Conservation (phyloP, 2,329 filamentous ascomycete species). For the Aspergillus texensis region DNA sequence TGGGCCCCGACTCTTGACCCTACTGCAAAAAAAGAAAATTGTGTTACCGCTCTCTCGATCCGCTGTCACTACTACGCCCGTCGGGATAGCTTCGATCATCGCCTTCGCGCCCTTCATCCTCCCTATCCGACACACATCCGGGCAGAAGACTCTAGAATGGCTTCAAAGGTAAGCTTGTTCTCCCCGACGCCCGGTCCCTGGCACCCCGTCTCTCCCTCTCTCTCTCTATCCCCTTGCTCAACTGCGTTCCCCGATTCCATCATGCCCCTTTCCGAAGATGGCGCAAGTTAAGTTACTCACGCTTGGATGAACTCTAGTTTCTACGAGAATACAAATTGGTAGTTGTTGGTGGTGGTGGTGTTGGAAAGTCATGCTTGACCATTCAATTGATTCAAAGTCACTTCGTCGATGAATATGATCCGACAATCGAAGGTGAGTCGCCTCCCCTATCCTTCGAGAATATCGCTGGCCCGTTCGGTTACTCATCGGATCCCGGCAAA, state of each 20-base stretch:
- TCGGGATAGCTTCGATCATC: constrained; percentile 29
- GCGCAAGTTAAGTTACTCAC: constrained; percentile 28
- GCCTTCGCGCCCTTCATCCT: constrained; percentile 14
- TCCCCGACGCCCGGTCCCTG: constrained; percentile 7
- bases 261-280: not conserved
- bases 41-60: constrained; percentile 27
- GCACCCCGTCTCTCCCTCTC: constrained; percentile 11
- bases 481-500: not conserved
- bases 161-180: constrained; percentile 31
- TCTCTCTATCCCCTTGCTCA: constrained; percentile 6
- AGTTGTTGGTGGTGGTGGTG: constrained; percentile 95
- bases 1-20: constrained; percentile 31
- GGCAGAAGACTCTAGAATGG: constrained; percentile 27
- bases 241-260: constrained; percentile 8
- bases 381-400: constrained; percentile 96
- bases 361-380: constrained; percentile 98
- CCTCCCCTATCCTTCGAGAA: not conserved
- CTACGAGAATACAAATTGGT: constrained; percentile 94
- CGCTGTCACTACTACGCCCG: constrained; percentile 22
- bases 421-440: constrained; percentile 85
- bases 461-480: not conserved
- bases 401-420: constrained; percentile 99
- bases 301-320: constrained; percentile 57
- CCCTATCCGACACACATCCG: constrained; percentile 13
- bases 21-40: constrained; percentile 31